Evolutionary conservation across 2,329 filamentous ascomycete genomes (phyloP), one percentile per base, ranked within the genome.

Genomic region (Microsporum ferrugineum): DNA sequence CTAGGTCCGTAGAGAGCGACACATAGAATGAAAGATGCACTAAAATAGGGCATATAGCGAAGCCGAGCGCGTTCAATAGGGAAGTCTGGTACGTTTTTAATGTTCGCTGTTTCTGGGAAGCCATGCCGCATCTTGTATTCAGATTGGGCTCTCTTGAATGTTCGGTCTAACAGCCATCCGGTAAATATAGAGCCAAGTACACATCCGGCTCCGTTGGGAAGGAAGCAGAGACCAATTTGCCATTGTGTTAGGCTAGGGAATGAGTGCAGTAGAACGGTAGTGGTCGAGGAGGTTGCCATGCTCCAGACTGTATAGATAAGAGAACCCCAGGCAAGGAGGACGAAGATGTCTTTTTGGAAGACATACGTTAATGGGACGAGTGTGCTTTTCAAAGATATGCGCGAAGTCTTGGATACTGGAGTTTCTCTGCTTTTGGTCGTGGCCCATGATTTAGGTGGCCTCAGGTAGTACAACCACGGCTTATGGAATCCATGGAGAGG

Each of bases 151-250:
- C 87, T 82, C 5, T 84, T 79, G 71, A 88, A 95, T 71, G 91
- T 91, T 78, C 82, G 85, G 71, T 89, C 87, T 39, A 88, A 79
- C 1, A 84, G 65, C 1, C 78, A 77, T 3, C 88, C 87, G 36
- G 70, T 73, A 14, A 43, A 27, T n/a, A 57, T 39, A 29, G 55
- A 57, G 27, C 34, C 55, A 29, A 57, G 23, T 14, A 43, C 55
- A 41, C 34, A 39, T 17, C 55, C 36, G 10, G 31, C 33, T 29
- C 55, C 55, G n/a, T 57, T 39, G 69, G 61, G 49, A 73, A 69
- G 69, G 59, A 33, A 66, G 66, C 68, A 72, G 4, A 78, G 66
- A 3, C 71, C 73, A 47, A 80, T 74, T 33, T 53, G 49, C 49
- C 49, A 53, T 14, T 53, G 27, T 4, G 49, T 53, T 14, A 53